Conservation (phyloP, 2,329 filamentous ascomycete species). For the Neopestalotiopsis rosae region DNA sequence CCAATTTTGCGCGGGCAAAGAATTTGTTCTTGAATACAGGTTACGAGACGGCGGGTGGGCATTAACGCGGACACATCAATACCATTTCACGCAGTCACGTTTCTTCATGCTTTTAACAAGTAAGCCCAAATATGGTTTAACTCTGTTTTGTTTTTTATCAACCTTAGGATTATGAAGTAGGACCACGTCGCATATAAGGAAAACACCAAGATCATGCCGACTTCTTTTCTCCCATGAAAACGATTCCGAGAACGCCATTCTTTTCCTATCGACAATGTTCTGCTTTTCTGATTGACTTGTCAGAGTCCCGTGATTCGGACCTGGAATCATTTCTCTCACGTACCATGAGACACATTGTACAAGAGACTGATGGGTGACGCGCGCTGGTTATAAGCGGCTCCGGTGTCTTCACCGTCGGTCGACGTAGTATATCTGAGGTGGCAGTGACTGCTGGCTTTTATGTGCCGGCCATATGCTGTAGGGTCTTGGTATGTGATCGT, state of each 20-base stretch:
- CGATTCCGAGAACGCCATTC: background rate
- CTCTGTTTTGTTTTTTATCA: background rate
- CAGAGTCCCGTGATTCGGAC: background rate
- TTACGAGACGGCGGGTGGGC: background rate
- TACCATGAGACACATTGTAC: background rate
- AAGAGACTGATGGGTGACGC: background rate
- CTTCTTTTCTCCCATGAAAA: background rate
- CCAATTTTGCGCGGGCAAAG: background rate
- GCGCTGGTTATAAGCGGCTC: too few species aligned
- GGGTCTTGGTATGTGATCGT: too few species aligned
- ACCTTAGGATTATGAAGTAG: background rate
- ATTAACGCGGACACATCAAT: constrained; percentile 2
- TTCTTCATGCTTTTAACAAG: background rate
- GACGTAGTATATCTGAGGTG: too few species aligned
- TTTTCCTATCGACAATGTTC: background rate
- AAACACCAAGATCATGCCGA: background rate
- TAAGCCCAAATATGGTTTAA: background rate
- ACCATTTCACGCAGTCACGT: background rate
- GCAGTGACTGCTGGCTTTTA: too few species aligned
- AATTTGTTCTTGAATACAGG: background rate
- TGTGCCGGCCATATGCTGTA: too few species aligned
- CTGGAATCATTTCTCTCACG: background rate
- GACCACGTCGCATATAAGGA: background rate
- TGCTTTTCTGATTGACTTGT: background rate
- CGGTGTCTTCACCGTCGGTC: too few species aligned